Base-by-base conservation (phyloP, 139 green algal genomes). In the Asterochloris erici region DNA sequence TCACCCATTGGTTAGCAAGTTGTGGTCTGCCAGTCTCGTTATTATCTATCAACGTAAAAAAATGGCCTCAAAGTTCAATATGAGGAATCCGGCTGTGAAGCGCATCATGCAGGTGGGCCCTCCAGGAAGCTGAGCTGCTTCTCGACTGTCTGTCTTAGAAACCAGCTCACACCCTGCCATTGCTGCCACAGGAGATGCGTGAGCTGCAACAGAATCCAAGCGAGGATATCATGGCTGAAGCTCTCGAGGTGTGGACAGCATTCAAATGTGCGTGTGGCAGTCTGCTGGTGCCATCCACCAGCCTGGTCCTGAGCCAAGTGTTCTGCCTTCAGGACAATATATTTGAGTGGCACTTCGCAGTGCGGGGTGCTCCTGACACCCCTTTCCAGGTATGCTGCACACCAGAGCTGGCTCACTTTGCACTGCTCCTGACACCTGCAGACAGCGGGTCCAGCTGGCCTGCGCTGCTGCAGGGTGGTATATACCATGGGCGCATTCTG, bases 291-390 rank as follows among this genome's bases (percentile, higher is more conserved):
- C 27, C 10, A 27, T 14, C 27, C n/a, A 23, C 14, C 12, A 14
- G 27, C 17, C 26, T 14, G 63, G 10, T 14, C 24, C 14, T 63
- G 24, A 38, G 14, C 78, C 9, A 24, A 26, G 63, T 74, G 24
- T 27, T 63, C 28, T 10, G 66, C 83, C 21, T 83, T 27, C 91
- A 98, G 94, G 93, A 94, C 19, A 95, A 99, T 84, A 95, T 99
- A 62, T 99, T 99, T 87, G 96, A 99, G 85, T 99, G 96, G 96
- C 93, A 98, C 71, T 99, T 99, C 86, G 95, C 93, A 4, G 93
- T 99, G 54, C 83, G 93, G 9, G 97, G 97, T 0, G 94, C 95
- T 6, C 86, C 86, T 38, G 96, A 97, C 81, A 96, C 93, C 0
- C 93, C 98, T 79, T 99, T 99, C 85, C 94, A 96, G 89, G 93